A percentile compares a stretch with the other conserved stretches of the same genome.
Evolutionary conservation across 176 grass and related monocot species (phyloP).

Genomic region (Triticum turgidum): DNA sequence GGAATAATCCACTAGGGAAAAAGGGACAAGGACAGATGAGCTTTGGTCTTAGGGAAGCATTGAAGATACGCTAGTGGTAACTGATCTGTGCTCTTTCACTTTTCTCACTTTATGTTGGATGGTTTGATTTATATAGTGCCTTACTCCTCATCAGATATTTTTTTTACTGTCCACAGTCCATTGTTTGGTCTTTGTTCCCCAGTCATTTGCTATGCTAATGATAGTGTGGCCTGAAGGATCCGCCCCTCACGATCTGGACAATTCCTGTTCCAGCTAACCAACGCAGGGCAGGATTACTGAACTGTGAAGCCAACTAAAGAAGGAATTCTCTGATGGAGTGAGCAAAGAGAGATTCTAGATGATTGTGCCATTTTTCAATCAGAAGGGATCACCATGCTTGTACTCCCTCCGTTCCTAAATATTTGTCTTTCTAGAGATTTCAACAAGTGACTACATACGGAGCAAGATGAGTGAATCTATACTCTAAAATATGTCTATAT

Average conservation of each 20-base stretch:
- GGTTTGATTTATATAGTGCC: background rate
- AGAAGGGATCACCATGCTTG: slow-evolving; percentile 17
- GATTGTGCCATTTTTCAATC: background rate
- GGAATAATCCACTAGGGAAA: slow-evolving; percentile 76
- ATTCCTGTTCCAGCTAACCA: slow-evolving; percentile 12
- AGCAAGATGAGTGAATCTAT: too few relatives aligned
- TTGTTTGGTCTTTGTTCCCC: background rate
- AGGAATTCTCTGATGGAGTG: background rate
- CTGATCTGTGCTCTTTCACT: background rate
- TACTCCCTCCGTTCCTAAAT: background rate
- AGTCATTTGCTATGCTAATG: background rate
- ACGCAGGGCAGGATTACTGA: background rate
- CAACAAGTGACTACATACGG: too few relatives aligned
- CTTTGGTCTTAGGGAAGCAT: slow-evolving; percentile 91
- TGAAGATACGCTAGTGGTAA: slow-evolving; percentile 74
- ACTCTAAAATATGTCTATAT: too few relatives aligned
- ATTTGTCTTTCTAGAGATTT: too few relatives aligned
- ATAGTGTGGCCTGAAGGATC: background rate
- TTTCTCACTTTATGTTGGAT: background rate
- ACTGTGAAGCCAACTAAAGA: background rate
- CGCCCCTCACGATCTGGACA: background rate
- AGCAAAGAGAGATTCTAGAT: background rate
- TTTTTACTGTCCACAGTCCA: background rate
- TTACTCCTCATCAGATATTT: background rate
- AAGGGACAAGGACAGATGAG: slow-evolving; percentile 59